Evolutionary conservation across 2,329 filamentous ascomycete genomes (phyloP).

Genomic region (Cladosporium sp.): DNA sequence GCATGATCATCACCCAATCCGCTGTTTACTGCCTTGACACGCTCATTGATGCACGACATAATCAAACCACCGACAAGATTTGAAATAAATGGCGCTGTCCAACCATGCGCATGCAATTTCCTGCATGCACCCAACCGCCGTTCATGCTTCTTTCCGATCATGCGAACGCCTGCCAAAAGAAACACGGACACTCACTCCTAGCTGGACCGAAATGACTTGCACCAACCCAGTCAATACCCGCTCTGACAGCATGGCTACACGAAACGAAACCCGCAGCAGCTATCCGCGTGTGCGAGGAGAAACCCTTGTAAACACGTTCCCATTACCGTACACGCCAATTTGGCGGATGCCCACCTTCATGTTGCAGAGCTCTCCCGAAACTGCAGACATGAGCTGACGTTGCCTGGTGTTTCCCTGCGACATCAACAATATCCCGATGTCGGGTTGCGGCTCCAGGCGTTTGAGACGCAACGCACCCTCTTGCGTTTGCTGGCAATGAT

Average conservation of each 20-base stretch:
- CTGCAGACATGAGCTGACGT: neutral
- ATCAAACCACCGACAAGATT: neutral
- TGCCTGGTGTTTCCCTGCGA: neutral
- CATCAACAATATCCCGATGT: neutral
- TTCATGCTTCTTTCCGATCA: slow-evolving; percentile 3
- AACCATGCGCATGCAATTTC: neutral
- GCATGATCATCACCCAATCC: too few relatives aligned
- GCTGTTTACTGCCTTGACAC: neutral
- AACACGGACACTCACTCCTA: neutral
- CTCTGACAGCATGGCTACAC: slow-evolving; percentile 13
- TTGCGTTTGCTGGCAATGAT: slow-evolving; percentile 9
- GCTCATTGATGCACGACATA: neutral
- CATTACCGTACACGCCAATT: neutral
- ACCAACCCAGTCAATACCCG: slow-evolving; percentile 9
- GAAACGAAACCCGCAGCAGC: slow-evolving; percentile 8
- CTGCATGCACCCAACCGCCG: neutral
- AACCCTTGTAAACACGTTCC: slow-evolving; percentile 11
- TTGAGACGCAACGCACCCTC: neutral
- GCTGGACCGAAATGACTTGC: slow-evolving; percentile 10
- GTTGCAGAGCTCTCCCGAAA: too few relatives aligned
- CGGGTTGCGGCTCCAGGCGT: neutral
- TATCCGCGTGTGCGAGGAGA: slow-evolving; percentile 8
- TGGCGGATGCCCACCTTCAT: neutral
- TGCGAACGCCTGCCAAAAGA: slow-evolving; percentile 6
- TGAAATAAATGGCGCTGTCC: too few relatives aligned